Evolutionary conservation across 441 rosid species (phyloP).

Genomic region (Erysimum cheiri): DNA sequence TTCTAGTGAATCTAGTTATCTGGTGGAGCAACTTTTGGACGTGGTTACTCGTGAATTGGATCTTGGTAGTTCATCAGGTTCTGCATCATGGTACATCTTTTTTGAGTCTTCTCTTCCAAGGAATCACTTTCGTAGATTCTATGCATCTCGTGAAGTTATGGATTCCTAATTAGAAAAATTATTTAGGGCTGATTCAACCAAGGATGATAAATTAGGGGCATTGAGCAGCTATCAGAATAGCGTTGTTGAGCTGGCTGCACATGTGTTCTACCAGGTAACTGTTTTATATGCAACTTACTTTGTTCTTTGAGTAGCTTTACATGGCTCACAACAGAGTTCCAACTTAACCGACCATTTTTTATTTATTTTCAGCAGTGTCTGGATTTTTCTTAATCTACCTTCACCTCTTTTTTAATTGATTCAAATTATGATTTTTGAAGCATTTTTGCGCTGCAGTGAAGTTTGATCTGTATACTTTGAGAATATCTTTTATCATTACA

Average conservation of each 20-base stretch:
- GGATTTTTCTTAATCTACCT: conserved; percentile 24
- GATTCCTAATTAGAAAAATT: conserved; percentile 35
- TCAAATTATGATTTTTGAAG: conserved; percentile 28
- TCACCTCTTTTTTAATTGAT: conserved; percentile 16
- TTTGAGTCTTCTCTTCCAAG: conserved; percentile 33
- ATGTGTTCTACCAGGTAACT: conserved; percentile 76
- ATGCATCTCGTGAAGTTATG: conserved; percentile 30
- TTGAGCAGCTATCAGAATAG: conserved; percentile 68
- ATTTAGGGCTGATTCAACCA: conserved; percentile 75
- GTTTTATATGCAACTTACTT: conserved; percentile 24
- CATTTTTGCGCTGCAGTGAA: conserved; percentile 18
- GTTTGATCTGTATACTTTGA: conserved; percentile 26
- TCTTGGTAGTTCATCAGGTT: conserved; percentile 62
- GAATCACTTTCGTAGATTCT: background rate
- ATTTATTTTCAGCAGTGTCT: conserved; percentile 26
- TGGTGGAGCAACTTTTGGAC: conserved; percentile 85
- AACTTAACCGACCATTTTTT: conserved; percentile 6
- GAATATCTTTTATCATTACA: background rate
- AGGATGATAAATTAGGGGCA: conserved; percentile 79
- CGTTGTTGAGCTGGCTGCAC: conserved; percentile 86
- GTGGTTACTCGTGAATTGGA: conserved; percentile 88
- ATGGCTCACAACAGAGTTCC: conserved; percentile 20
- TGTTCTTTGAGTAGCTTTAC: conserved; percentile 16
- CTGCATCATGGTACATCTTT: conserved; percentile 59
- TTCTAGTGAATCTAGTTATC: conserved; percentile 57